Evolutionary conservation across 768 basidiomycete genomes (phyloP).

Genomic region (Mycena rosella): DNA sequence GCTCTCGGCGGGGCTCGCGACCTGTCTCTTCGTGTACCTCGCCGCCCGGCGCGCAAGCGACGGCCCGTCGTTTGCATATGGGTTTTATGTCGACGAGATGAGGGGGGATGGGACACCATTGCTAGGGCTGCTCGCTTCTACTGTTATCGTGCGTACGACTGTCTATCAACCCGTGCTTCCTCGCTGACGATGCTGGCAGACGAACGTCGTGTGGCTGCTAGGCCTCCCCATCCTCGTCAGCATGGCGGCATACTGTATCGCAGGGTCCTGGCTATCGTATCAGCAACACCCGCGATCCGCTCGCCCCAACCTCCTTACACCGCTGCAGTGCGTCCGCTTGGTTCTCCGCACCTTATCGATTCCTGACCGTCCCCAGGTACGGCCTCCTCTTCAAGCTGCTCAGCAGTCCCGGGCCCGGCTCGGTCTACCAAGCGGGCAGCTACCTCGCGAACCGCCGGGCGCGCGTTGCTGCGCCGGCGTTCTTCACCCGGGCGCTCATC

Average conservation of each 20-base stretch:
- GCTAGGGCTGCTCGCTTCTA: constrained; percentile 22
- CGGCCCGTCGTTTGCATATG: neutral
- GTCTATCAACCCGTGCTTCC: neutral
- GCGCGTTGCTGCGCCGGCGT: constrained; percentile 25
- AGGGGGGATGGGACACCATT: constrained; percentile 7
- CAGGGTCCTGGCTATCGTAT: constrained; percentile 29
- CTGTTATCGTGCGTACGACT: constrained; percentile 29
- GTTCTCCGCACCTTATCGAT: neutral
- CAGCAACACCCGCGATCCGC: constrained; percentile 30
- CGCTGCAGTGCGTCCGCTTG: constrained; percentile 28
- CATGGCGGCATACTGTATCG: constrained; percentile 32
- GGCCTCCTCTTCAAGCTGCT: constrained; percentile 34
- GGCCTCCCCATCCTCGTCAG: constrained; percentile 30
- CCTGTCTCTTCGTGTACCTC: constrained; percentile 20
- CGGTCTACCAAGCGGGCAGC: constrained; percentile 11
- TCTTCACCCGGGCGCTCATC: constrained; percentile 26
- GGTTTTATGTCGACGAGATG: constrained; percentile 32
- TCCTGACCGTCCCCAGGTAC: constrained; percentile 16
- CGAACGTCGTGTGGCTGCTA: constrained; percentile 28
- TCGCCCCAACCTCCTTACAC: constrained; percentile 24
- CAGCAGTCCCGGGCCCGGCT: constrained; percentile 17
- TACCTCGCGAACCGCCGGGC: constrained; percentile 18
- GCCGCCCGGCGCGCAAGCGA: constrained; percentile 2
- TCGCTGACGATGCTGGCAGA: neutral
- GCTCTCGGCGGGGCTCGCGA: constrained; percentile 27